Evolutionary conservation across 768 basidiomycete species (phyloP), one percentile per base, ranked within the genome.

Genomic region (Russula abietina): DNA sequence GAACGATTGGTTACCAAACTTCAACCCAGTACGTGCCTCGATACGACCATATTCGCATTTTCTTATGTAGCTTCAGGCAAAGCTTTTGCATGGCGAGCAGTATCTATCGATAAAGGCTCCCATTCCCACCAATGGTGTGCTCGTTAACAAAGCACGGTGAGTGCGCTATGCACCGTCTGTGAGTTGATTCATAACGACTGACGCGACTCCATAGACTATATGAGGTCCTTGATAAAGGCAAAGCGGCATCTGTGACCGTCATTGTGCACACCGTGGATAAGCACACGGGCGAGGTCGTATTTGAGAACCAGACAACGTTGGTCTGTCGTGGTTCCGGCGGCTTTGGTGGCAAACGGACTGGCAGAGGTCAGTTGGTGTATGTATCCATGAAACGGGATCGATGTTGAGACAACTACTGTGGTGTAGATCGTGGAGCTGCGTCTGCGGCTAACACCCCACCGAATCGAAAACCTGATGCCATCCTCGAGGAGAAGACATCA

Each of bases 1-100:
- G 0, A 75, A 93, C 53, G 93, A 92, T 75, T 96, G 88, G 86
- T 78, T 99, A 32, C 96, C 97, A 16, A 90, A 98, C 74, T 98
- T 87, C 79, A 95, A 95, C 71, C 93, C 93, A 6, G 92, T 91
- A 69, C 55, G 84, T 74, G 38, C n/a, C 14, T 11, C 14, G 16
- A 32, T n/a, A n/a, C 64, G 19, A 54, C 55, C 33, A 14, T 17
- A 45, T 57, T 61, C 45, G 62, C 19, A 30, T 43, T 24, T n/a
- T 54, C 36, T 53, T 41, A 32, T 41, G 24, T 38, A 39, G 32
- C 19, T 16, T 14, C 48, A 93, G 92, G 92, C 94, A 52, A 98
- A 93, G 75, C 79, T 99, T n/a, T 82, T 99, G 19, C 97, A 99
- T 72, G 97, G 97, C 50, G 97, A 99, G 72, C 97, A 98, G 70